These are phyloP conservation scores for Daldinia decipiens DNA, from an alignment of 495 filamentous ascomycete genomes.

Conservation along the genomic window DNA sequence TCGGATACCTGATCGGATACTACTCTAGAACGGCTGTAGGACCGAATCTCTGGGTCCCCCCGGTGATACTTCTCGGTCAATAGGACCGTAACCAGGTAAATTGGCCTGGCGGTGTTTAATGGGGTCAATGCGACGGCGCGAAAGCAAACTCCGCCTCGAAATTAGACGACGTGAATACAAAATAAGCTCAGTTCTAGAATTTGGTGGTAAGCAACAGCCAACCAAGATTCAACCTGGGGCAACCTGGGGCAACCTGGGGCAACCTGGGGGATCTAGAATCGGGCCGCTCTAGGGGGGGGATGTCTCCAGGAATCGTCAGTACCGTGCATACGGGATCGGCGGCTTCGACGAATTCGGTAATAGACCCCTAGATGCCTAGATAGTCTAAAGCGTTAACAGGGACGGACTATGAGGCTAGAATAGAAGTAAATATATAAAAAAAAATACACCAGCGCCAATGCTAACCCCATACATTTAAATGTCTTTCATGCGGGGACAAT, in stretches of 20 bases:
- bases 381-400: conserved; percentile 24
- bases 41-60: conserved; percentile 35
- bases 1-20: conserved; percentile 32
- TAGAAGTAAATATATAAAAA: conserved; percentile 24
- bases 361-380: conserved; percentile 21
- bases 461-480: conserved; percentile 9
- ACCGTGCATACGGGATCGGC: conserved; percentile 30
- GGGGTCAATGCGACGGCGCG: conserved; percentile 29
- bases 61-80: conserved; percentile 39
- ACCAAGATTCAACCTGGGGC: conserved; percentile 21
- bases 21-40: conserved; percentile 32
- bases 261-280: conserved; percentile 35
- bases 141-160: conserved; percentile 13
- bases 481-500: conserved; percentile 5
- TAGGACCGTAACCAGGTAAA: conserved; percentile 14
- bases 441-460: conserved; percentile 1
- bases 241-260: conserved; percentile 13
- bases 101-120: conserved; percentile 26
- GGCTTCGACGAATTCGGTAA: conserved; percentile 33
- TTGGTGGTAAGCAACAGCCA: conserved; percentile 16
- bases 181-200: conserved; percentile 18
- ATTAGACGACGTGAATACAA: conserved; percentile 34
- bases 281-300: conserved; percentile 41
- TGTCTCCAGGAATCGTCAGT: conserved; percentile 22
- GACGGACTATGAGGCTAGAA: conserved; percentile 41